Percentiles rank a stretch among this genome's conserved stretches.
phyloP scores from a whole-genome alignment of 2,329 filamentous ascomycete genomes.

The Aspergillus phoenicis region DNA sequence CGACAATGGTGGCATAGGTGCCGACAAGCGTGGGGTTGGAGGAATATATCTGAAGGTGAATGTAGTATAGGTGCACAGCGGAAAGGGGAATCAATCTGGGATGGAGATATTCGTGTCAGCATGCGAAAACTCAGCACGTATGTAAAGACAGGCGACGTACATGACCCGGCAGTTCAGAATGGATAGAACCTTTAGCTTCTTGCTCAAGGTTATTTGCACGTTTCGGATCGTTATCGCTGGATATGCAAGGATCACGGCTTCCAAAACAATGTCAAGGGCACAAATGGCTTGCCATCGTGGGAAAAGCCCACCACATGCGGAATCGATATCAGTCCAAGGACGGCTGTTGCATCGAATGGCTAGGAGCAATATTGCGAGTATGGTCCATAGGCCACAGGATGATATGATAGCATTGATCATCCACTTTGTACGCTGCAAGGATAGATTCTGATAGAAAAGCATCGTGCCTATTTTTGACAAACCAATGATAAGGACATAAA shows the following conservation, averaged over 20 bases:
- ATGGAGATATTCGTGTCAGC: neutral
- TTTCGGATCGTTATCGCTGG: slow-evolving; percentile 42
- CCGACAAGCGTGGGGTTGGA: slow-evolving; percentile 42
- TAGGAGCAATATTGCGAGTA: slow-evolving; percentile 41
- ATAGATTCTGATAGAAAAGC: slow-evolving; percentile 26
- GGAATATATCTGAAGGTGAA: slow-evolving; percentile 34
- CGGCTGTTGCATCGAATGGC: slow-evolving; percentile 39
- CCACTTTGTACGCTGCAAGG: slow-evolving; percentile 16
- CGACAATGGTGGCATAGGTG: slow-evolving; percentile 38
- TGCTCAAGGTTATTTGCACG: slow-evolving; percentile 41
- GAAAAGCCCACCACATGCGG: slow-evolving; percentile 35
- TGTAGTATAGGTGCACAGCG: slow-evolving; percentile 42
- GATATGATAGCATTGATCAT: slow-evolving; percentile 30
- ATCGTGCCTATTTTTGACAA: slow-evolving; percentile 44
- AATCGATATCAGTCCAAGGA: slow-evolving; percentile 40
- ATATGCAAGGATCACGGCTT: slow-evolving; percentile 42
- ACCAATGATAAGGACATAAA: slow-evolving; percentile 45
- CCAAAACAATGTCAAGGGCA: slow-evolving; percentile 45
- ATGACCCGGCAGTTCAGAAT: slow-evolving; percentile 48
- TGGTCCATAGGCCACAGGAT: slow-evolving; percentile 33
- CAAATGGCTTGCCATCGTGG: slow-evolving; percentile 44
- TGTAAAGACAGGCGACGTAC: slow-evolving; percentile 28
- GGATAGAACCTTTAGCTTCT: slow-evolving; percentile 44
- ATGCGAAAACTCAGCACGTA: too few species aligned
- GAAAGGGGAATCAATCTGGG: slow-evolving; percentile 45